phyloP scores from a whole-genome alignment of 495 filamentous ascomycete genomes.

The Lentithecium fluviatile region DNA sequence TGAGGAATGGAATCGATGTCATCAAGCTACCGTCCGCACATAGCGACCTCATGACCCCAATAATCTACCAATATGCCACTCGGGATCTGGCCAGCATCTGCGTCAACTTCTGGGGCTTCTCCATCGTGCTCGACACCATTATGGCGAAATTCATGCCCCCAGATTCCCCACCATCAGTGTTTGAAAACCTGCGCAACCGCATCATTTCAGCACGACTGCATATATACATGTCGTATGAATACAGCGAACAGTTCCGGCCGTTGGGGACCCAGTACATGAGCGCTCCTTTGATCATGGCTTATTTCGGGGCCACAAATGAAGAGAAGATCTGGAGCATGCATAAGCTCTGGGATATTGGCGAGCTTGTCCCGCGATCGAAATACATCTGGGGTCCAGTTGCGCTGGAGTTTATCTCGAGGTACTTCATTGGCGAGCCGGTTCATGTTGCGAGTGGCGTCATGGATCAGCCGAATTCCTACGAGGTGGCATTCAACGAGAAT shows the following conservation, averaged over 20 bases:
- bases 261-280: background rate
- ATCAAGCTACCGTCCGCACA: background rate
- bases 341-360: background rate
- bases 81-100: background rate
- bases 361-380: background rate
- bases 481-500: background rate
- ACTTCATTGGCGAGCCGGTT: background rate
- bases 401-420: background rate
- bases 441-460: background rate
- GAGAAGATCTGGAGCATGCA: background rate
- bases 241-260: background rate
- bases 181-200: background rate
- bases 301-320: background rate
- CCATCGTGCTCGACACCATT: background rate
- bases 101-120: background rate
- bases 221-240: background rate
- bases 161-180: background rate
- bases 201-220: background rate
- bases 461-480: background rate
- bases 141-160: background rate
- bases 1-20: background rate
- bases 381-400: background rate
- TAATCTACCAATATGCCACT: background rate
- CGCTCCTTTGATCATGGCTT: background rate
- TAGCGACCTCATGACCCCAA: background rate